phyloP scores from a whole-genome alignment of 1,284 basidiomycete genomes.

The Malassezia japonica region DNA sequence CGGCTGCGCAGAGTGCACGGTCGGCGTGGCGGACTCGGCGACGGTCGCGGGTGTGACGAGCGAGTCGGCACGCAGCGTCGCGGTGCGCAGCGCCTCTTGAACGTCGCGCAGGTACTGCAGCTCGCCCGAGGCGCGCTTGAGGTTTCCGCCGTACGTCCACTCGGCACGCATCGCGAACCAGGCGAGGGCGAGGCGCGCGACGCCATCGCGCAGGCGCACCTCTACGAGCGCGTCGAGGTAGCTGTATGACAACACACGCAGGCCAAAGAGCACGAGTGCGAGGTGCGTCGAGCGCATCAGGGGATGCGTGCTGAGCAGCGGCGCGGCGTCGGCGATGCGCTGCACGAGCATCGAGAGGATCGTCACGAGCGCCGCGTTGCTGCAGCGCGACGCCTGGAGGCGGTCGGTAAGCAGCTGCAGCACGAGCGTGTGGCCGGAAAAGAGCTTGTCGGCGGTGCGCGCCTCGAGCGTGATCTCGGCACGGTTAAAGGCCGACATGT shows the following conservation, averaged over 20 bases:
- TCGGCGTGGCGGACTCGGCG: neutral
- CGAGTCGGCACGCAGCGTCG: slow-evolving; percentile 56
- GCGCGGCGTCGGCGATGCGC: slow-evolving; percentile 49
- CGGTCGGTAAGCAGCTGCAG: slow-evolving; percentile 84
- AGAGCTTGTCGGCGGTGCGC: slow-evolving; percentile 61
- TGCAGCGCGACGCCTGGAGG: slow-evolving; percentile 84
- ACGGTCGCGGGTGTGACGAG: slow-evolving; percentile 29
- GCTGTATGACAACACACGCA: slow-evolving; percentile 81
- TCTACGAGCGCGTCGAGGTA: slow-evolving; percentile 77
- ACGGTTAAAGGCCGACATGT: slow-evolving; percentile 85
- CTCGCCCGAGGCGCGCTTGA: slow-evolving; percentile 78
- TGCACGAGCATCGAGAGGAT: slow-evolving; percentile 77
- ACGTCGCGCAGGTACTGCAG: slow-evolving; percentile 79
- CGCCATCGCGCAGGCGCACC: slow-evolving; percentile 61
- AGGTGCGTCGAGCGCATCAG: slow-evolving; percentile 81
- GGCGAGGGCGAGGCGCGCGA: slow-evolving; percentile 71
- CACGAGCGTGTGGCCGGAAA: slow-evolving; percentile 67
- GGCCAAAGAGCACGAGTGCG: slow-evolving; percentile 80
- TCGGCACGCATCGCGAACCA: slow-evolving; percentile 63
- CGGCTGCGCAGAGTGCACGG: slow-evolving; percentile 12
- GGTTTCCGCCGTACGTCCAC: slow-evolving; percentile 88
- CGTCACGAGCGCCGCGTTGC: slow-evolving; percentile 60
- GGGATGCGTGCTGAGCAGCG: slow-evolving; percentile 68
- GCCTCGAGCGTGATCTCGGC: slow-evolving; percentile 66
- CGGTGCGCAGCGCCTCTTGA: slow-evolving; percentile 63